Conservation (phyloP, 495 filamentous ascomycete genomes). For the Penicillium subrubescens region DNA sequence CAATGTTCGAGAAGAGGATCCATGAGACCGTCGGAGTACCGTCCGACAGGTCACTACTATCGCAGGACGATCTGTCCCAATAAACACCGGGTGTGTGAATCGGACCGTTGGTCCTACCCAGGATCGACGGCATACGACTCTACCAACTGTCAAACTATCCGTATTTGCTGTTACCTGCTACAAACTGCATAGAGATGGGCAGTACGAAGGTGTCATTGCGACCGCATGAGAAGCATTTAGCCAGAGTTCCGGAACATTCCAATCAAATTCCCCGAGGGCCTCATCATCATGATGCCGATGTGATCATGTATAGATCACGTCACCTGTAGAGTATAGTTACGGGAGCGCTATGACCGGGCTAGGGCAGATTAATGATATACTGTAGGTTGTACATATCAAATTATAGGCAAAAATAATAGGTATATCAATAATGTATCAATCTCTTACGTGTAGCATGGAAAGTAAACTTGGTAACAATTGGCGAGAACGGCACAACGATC, state of each 20-base stretch:
- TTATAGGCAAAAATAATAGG: not conserved
- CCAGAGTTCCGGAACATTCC: constrained; percentile 1
- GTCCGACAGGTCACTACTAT: constrained; percentile 5
- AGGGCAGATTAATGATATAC: not conserved
- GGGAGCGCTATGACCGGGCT: not conserved
- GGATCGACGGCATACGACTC: not conserved
- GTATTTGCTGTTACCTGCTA: not conserved
- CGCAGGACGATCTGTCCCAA: not conserved
- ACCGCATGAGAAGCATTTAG: not conserved
- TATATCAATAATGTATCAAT: not conserved
- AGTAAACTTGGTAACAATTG: not conserved
- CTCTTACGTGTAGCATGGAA: not conserved
- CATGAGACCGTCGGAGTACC: constrained; percentile 14
- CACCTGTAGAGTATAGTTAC: not conserved
- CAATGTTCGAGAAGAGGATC: constrained; percentile 1
- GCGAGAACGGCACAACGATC: not conserved
- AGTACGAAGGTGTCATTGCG: not conserved
- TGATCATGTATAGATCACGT: constrained; percentile 17
- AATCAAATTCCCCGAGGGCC: not conserved
- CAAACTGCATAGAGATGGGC: not conserved
- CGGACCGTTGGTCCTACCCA: not conserved
- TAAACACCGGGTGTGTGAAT: not conserved
- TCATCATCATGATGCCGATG: constrained; percentile 21
- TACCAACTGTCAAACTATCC: not conserved
- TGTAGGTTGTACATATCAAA: not conserved